Conservation (phyloP, 179 eudicot species). For the Spinacia oleracea region DNA sequence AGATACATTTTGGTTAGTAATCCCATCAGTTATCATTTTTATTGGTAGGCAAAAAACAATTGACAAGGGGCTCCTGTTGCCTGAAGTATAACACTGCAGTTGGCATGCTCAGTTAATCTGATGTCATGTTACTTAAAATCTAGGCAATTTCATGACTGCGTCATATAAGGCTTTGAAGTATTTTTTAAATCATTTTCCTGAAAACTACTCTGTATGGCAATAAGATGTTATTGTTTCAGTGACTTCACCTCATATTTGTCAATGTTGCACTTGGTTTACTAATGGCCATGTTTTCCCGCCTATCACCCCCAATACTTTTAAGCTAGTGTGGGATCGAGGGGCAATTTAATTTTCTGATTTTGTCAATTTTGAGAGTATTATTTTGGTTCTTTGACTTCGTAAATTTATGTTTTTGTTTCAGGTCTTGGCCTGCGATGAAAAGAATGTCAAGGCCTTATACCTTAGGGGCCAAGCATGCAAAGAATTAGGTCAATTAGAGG, state of each 20-base stretch:
- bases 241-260: background rate
- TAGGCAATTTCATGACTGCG: slow-evolving; percentile 69
- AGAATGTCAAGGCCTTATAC: slow-evolving; percentile 87
- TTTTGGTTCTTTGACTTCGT: slow-evolving; percentile 5
- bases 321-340: background rate
- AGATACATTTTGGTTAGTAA: background rate
- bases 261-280: background rate
- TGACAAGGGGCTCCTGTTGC: slow-evolving; percentile 60
- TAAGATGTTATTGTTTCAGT: background rate
- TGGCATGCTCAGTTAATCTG: slow-evolving; percentile 91
- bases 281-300: too few species aligned
- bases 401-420: slow-evolving; percentile 29
- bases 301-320: too few species aligned
- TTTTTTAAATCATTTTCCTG: slow-evolving; percentile 2
- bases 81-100: slow-evolving; percentile 51
- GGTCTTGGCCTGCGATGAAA: slow-evolving; percentile 71
- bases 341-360: background rate
- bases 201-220: background rate
- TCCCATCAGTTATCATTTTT: background rate
- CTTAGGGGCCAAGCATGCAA: slow-evolving; percentile 97
- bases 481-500: slow-evolving; percentile 68
- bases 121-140: slow-evolving; percentile 98
- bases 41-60: slow-evolving; percentile 78
- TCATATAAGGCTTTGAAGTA: slow-evolving; percentile 93
- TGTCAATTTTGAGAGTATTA: background rate